Conservation (phyloP, 805 yeast genomes). For the Naumovozyma dairenensis region DNA sequence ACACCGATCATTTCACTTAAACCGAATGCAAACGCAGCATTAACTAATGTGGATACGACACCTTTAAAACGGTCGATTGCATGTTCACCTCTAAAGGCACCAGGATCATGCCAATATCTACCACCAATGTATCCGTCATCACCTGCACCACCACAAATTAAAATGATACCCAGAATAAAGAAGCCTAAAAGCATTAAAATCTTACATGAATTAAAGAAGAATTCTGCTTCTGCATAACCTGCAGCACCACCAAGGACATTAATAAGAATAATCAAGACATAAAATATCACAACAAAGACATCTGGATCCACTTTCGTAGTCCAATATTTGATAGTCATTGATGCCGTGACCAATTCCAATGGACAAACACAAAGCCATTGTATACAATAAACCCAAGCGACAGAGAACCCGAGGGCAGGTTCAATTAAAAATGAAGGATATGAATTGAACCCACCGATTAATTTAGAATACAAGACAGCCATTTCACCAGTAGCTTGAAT, state of each 20-base stretch:
- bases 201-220: slow-evolving; percentile 57
- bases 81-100: slow-evolving; percentile 35
- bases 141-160: slow-evolving; percentile 35
- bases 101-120: slow-evolving; percentile 44
- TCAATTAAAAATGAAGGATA: slow-evolving; percentile 48
- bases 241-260: slow-evolving; percentile 43
- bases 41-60: slow-evolving; percentile 41
- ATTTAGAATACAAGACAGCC: slow-evolving; percentile 48
- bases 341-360: slow-evolving; percentile 54
- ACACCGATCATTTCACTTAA: slow-evolving; percentile 51
- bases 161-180: slow-evolving; percentile 41
- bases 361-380: slow-evolving; percentile 57
- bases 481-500: slow-evolving; percentile 59
- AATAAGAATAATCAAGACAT: slow-evolving; percentile 35
- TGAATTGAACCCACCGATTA: slow-evolving; percentile 56
- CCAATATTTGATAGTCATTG: slow-evolving; percentile 56
- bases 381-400: slow-evolving; percentile 53
- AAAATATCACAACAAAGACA: slow-evolving; percentile 47
- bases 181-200: slow-evolving; percentile 52
- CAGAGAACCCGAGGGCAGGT: slow-evolving; percentile 48
- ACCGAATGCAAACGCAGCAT: slow-evolving; percentile 53
- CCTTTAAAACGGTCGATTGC: slow-evolving; percentile 44
- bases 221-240: slow-evolving; percentile 55
- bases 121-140: slow-evolving; percentile 41
- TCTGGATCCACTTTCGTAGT: slow-evolving; percentile 43